Evolutionary conservation across 352 stramenopile species (phyloP).

Genomic region (Phytophthora cactorum): DNA sequence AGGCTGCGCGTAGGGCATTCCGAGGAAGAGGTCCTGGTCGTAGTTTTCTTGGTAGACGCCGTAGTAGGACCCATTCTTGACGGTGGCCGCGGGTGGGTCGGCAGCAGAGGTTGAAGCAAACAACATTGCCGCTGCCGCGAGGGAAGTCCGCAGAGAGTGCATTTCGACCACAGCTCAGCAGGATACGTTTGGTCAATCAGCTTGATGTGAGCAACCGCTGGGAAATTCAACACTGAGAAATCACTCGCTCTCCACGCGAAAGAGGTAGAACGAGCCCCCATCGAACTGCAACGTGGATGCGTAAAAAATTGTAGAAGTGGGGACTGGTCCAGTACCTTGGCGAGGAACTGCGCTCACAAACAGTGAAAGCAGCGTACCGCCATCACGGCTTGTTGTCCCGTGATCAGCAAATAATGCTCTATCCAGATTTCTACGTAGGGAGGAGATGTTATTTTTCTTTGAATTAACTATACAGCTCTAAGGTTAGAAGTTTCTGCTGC

Average conservation of each 20-base stretch:
- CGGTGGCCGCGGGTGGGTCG: conserved; percentile 11
- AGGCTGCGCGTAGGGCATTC: conserved; percentile 35
- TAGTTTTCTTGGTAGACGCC: conserved; percentile 28
- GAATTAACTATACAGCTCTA: no score
- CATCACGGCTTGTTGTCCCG: neutral
- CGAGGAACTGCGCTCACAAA: neutral
- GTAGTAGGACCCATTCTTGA: conserved; percentile 37
- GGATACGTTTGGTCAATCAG: neutral
- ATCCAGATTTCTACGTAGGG: neutral
- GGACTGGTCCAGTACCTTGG: neutral
- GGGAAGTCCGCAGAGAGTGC: neutral
- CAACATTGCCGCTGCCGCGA: neutral
- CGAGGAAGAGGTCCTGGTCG: conserved; percentile 35
- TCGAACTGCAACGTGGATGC: neutral
- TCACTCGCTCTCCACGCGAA: neutral
- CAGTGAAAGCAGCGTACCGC: no score
- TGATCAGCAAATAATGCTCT: neutral
- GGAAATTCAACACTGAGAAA: neutral
- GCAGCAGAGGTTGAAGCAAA: neutral
- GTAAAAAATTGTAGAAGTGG: neutral
- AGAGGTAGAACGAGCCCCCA: neutral
- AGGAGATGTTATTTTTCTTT: no score
- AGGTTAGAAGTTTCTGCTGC: no score
- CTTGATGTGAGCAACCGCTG: neutral
- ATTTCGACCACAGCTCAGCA: neutral